Conservation (phyloP, 306 rosid species). For the Trifolium dubium region DNA sequence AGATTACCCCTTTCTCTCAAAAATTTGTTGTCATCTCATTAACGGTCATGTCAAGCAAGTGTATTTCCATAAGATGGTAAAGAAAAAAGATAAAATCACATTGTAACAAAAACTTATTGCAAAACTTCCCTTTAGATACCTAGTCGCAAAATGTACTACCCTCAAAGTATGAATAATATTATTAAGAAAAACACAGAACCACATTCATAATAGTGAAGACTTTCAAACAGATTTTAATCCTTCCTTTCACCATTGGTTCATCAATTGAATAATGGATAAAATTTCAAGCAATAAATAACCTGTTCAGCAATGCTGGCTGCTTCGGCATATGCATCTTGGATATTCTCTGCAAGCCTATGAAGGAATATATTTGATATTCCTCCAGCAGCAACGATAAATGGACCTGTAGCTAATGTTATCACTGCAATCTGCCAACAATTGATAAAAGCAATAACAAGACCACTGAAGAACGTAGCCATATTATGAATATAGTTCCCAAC, state of each 20-base stretch:
- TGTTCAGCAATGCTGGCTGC: constrained; percentile 99
- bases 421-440: constrained; percentile 99
- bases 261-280: constrained; percentile 18
- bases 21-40: neutral
- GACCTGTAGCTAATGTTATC: constrained; percentile 95
- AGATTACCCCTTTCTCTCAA: neutral
- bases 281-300: constrained; percentile 56
- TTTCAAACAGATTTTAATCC: constrained; percentile 15
- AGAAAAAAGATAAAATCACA: constrained; percentile 12
- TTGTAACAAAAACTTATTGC: constrained; percentile 1
- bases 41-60: constrained; percentile 22
- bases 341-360: constrained; percentile 98
- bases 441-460: constrained; percentile 90
- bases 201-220: constrained; percentile 23
- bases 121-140: constrained; percentile 7
- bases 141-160: constrained; percentile 1
- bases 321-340: constrained; percentile 99
- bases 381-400: constrained; percentile 99
- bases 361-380: constrained; percentile 99
- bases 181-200: constrained; percentile 9
- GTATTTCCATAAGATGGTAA: constrained; percentile 4
- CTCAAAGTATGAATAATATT: constrained; percentile 14
- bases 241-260: constrained; percentile 21
- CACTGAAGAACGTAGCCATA: constrained; percentile 99
- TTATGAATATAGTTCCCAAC: constrained; percentile 98